Base-by-base conservation (phyloP, 1,284 basidiomycete species). In the Mycosarcoma maydis region DNA sequence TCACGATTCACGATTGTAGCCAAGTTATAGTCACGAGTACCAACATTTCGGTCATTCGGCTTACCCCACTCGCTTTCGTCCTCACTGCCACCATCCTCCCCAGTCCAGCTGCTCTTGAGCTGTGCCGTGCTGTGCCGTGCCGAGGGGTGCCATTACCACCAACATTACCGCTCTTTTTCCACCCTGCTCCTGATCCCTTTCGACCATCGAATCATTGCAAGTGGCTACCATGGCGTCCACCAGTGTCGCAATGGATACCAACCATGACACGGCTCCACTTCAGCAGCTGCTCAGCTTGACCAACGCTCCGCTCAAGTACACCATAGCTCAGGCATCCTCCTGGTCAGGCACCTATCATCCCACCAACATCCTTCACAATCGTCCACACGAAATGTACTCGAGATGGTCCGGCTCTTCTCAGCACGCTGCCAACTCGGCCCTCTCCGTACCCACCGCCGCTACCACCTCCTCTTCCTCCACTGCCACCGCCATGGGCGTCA, bases 301-400 rank as follows among this genome's bases (percentile, higher is more conserved):
- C 40, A 66, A 61, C 26, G 42, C 48, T 19, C 53, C 60, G 5
- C 57, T 72, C 56, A 64, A 53, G 44, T 72, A 72, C 41, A 55
- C 43, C 40, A 61, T 76, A 26, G 64, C 69, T 10, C 46, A 50
- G n/a, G 74, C 72, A 3, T 81, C 79, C 14, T 77, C 77, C 11
- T 76, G 77, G 55, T 74, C 75, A 24, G 67, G 77, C 22, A 33
- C 62, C 27, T 82, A 78, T 44, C 59, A 59, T 39, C 80, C 80
- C 3, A 48, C 66, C 48, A 72, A 80, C 57, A 75, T 80, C 54
- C 62, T 75, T 14, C 41, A 59, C 29, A 70, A 76, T 45, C 60
- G 58, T 3, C 78, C 80, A 0, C 47, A 54, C 23, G 78, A 79
- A 27, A 69, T 77, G 33, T 55, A 62, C 14, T 71, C 70, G 23